A percentile compares a stretch with the other conserved stretches of the same genome.
phyloP scores from a whole-genome alignment of 495 filamentous ascomycete genomes.

The Talaromyces liani region DNA sequence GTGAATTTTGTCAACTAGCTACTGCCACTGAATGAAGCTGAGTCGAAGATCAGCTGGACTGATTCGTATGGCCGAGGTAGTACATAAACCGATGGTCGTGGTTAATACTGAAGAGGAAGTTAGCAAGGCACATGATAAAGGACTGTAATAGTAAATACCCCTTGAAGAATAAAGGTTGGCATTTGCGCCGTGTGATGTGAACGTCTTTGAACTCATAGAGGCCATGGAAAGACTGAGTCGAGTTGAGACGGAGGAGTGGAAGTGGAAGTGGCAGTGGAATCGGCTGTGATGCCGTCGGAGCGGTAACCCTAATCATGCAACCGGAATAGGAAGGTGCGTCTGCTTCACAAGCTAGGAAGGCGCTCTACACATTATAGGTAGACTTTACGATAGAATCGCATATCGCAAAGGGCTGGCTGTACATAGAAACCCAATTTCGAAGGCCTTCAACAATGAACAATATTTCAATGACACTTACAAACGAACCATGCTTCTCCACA shows the following conservation, averaged over 20 bases:
- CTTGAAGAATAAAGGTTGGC: neutral
- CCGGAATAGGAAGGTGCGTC: neutral
- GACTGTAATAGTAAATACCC: too few species aligned
- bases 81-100: too few species aligned
- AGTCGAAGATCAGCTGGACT: too few species aligned
- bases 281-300: too few species aligned
- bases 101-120: too few species aligned
- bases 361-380: neutral
- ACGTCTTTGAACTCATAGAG: neutral
- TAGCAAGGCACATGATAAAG: too few species aligned
- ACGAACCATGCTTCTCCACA: neutral
- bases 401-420: neutral
- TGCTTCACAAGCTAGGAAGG: neutral
- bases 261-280: too few species aligned
- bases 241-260: neutral
- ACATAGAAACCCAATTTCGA: neutral
- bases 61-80: too few species aligned
- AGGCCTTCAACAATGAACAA: neutral
- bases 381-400: neutral
- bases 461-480: neutral
- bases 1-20: too few species aligned
- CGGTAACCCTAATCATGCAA: neutral
- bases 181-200: neutral
- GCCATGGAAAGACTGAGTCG: neutral
- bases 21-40: too few species aligned